Evolutionary conservation across 305 asterid species (phyloP), one percentile per base, ranked within the genome.

Genomic region (Euphrasia arctica): DNA sequence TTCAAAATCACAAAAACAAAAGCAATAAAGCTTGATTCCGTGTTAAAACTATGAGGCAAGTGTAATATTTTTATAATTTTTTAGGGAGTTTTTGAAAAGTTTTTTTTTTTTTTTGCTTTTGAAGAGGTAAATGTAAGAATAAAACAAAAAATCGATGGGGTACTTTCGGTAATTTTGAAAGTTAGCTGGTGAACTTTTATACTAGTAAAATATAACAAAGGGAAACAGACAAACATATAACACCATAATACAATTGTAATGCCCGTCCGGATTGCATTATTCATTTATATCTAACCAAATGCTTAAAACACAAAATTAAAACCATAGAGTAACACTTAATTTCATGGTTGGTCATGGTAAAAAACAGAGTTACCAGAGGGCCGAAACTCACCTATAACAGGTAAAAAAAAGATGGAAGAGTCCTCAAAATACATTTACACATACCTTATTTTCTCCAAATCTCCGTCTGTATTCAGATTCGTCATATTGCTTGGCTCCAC

Each of bases 381-480:
- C 36, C 5, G 36, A 32, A 32, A 32, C 36, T 3, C 36, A 32
- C 36, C 36, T 32, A 25, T 32, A 32, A 32, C 36, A 4, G 0
- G 36, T 32, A 10, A 43, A 2, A 18, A 43, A 12, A 43, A 43
- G 9, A 1, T 25, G 27, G 11, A 43, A 43, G 54, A 49, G 54
- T 4, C 28, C 3, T 18, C 27, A 51, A 51, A 51, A 51, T 51
- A 51, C 57, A 51, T 50, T 50, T 43, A 51, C 11, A 67, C 55
- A 54, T 49, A 65, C 97, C 94, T 83, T 79, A 87, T 87, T 72
- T 66, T 87, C 80, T 83, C 95, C 79, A 90, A 58, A 77, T 85
- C 91, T 58, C 74, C 71, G 18, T 78, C 74, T 3, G 90, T 64
- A 71, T 90, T 90, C 77, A 72, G 68, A 65, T 90, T 90, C 56